Conservation (phyloP, 345 rosid species). For the Pelargonium nanum region DNA sequence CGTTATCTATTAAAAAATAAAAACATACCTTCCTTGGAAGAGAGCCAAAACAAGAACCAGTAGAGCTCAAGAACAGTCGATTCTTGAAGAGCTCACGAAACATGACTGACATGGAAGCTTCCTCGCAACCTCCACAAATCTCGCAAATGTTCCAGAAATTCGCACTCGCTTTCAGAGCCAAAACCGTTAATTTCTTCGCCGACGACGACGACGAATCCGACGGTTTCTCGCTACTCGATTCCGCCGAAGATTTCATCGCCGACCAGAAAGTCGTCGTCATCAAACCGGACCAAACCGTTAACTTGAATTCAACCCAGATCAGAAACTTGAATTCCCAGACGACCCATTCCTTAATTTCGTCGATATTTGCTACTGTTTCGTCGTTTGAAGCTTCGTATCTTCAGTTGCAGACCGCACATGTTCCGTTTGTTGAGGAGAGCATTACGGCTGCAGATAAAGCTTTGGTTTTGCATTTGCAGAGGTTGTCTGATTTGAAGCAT, state of each 20-base stretch:
- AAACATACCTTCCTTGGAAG: constrained; percentile 55
- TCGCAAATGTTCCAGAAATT: constrained; percentile 90
- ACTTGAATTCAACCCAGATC: constrained; percentile 20
- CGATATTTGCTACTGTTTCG: constrained; percentile 60
- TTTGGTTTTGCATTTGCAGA: constrained; percentile 56
- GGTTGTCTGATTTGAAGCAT: constrained; percentile 57
- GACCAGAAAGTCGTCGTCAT: constrained; percentile 89
- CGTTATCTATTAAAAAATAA: too few relatives aligned
- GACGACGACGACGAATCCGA: constrained; percentile 44
- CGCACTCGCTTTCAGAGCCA: constrained; percentile 85
- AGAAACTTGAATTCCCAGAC: constrained; percentile 33
- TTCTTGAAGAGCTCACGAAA: constrained; percentile 20
- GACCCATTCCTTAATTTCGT: constrained; percentile 48
- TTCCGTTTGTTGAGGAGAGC: constrained; percentile 55
- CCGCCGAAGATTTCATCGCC: constrained; percentile 79
- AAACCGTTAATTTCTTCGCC: constrained; percentile 79
- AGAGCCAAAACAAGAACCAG: constrained; percentile 31
- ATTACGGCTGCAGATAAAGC: constrained; percentile 67
- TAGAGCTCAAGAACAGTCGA: neutral
- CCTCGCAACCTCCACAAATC: constrained; percentile 56
- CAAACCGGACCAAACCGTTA: constrained; percentile 54
- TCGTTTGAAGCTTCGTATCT: constrained; percentile 83
- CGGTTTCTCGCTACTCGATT: constrained; percentile 61
- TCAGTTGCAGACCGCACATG: constrained; percentile 75
- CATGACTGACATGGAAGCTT: constrained; percentile 19